Conservation (phyloP, 192 early-diverging fungal genomes). For the Haplosporangium gracile region DNA sequence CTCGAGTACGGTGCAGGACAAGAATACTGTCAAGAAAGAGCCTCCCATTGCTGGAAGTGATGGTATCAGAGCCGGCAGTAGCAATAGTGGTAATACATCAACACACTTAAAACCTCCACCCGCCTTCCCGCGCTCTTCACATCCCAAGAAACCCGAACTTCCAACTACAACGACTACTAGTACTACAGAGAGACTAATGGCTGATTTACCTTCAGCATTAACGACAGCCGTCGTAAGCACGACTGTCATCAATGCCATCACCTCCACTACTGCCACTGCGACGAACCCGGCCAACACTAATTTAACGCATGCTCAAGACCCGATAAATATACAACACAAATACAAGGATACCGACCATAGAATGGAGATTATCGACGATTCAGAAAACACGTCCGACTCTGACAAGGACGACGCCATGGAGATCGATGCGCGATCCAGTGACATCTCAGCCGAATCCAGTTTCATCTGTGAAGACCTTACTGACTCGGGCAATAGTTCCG, state of each 20-base stretch:
- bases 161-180: neutral
- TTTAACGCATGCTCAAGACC: neutral
- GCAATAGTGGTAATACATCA: neutral
- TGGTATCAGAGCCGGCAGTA: neutral
- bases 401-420: constrained; percentile 14
- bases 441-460: constrained; percentile 44
- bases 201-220: neutral
- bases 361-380: constrained; percentile 7
- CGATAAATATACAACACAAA: neutral
- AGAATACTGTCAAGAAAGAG: neutral
- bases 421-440: neutral
- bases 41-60: neutral
- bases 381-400: constrained; percentile 35
- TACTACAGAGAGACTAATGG: neutral
- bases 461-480: constrained; percentile 38
- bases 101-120: neutral
- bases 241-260: neutral
- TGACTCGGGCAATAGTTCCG: constrained; percentile 5
- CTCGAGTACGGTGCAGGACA: neutral
- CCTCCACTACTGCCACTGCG: neutral
- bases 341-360: neutral
- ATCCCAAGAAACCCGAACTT: neutral
- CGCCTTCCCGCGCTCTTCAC: neutral
- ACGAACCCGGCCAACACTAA: neutral
- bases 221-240: neutral